Conservation (phyloP, 306 rosid species). For the Sesbania bispinosa region DNA sequence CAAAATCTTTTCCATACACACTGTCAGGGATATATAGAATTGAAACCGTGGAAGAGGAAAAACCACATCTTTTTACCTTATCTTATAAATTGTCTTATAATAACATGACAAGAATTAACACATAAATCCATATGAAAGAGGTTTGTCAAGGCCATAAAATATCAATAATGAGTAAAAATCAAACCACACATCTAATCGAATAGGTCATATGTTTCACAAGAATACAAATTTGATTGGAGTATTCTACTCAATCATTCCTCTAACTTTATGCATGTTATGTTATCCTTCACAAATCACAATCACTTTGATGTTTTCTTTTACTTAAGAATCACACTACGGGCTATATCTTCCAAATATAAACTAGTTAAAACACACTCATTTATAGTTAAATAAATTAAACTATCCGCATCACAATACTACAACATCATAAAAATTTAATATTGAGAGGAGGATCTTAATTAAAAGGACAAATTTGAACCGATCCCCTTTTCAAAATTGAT, state of each 20-base stretch:
- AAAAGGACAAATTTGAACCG: neutral
- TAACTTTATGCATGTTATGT: neutral
- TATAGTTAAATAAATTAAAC: neutral
- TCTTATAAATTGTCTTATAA: neutral
- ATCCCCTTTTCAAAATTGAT: neutral
- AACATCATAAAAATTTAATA: neutral
- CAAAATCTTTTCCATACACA: too few species aligned
- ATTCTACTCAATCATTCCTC: slow-evolving; percentile 2
- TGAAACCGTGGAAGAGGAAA: neutral
- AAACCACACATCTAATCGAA: neutral
- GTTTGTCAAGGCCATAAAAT: neutral
- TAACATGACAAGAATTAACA: slow-evolving; percentile 16
- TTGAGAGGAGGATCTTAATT: too few species aligned
- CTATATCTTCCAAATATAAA: neutral
- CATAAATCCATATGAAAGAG: neutral
- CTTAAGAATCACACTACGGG: neutral
- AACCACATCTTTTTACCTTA: neutral
- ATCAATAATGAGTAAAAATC: neutral
- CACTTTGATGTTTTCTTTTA: slow-evolving; percentile 7
- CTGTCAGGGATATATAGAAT: too few species aligned
- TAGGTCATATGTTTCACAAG: slow-evolving; percentile 20
- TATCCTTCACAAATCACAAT: slow-evolving; percentile 12
- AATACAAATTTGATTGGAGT: slow-evolving; percentile 2
- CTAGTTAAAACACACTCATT: neutral
- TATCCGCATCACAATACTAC: neutral